Percentiles rank a stretch among this genome's conserved stretches.
These are phyloP conservation scores for Glycine tomentella DNA, from an alignment of 306 rosid genomes.

Conservation along the genomic window DNA sequence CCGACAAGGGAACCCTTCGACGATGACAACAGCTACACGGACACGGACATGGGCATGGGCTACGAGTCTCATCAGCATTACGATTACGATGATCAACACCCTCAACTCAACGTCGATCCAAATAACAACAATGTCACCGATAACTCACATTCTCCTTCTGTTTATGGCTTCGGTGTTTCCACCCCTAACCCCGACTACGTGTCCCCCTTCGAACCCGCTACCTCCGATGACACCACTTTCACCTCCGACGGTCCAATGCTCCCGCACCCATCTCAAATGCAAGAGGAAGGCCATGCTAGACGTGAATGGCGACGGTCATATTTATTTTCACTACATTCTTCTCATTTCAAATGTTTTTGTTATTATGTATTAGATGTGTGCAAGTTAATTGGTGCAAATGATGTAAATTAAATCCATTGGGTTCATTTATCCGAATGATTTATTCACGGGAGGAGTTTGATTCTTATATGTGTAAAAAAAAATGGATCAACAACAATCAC, in stretches of 20 bases:
- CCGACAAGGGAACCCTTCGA: slow-evolving; percentile 41
- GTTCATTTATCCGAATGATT: no score
- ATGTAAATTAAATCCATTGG: no score
- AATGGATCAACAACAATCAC: no score
- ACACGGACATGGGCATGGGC: slow-evolving; percentile 30
- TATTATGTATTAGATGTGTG: no score
- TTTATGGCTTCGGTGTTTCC: slow-evolving; percentile 59
- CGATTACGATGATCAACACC: slow-evolving; percentile 45
- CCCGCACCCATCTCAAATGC: slow-evolving; percentile 73
- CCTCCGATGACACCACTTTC: slow-evolving; percentile 49
- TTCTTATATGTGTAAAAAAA: no score
- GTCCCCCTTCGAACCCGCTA: slow-evolving; percentile 59
- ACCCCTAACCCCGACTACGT: slow-evolving; percentile 56
- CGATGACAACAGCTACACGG: slow-evolving; percentile 50
- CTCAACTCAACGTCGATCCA: slow-evolving; percentile 10
- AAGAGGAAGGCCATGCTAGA: slow-evolving; percentile 76
- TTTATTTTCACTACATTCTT: not conserved
- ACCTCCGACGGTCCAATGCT: slow-evolving; percentile 66
- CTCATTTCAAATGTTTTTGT: not conserved
- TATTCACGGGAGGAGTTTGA: no score
- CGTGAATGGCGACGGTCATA: slow-evolving; percentile 94
- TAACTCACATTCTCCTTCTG: slow-evolving; percentile 48
- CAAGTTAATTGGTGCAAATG: no score
- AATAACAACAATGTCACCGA: not conserved
- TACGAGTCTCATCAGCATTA: slow-evolving; percentile 43